Base-by-base conservation (phyloP, 352 stramenopile species). In the Aphanomyces euteiches region DNA sequence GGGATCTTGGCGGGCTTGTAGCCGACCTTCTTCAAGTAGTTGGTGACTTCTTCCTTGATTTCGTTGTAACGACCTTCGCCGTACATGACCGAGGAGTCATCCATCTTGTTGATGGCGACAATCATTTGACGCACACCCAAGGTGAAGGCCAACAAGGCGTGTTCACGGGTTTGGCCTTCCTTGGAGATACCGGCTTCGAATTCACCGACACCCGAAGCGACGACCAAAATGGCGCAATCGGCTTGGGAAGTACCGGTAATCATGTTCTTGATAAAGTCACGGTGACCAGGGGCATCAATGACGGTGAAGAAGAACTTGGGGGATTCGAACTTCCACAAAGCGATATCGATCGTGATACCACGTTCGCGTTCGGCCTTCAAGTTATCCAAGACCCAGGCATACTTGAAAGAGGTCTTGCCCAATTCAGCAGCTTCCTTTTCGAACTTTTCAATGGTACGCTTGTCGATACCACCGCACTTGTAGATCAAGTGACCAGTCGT, bases 261-360 rank as follows among this genome's bases (percentile, higher is more conserved):
- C 97, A 99, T 99, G 83, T 99, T 99, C 92, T 99, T 99, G 81
- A 99, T 99, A 82, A 98, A 99, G 78, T 99, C 96, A 78, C 93
- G 87, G 84, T 99, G 96, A 40, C 96, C 97, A 47, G 97, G 97
- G 48, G 94, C 89, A 88, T 99, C 97, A 80, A 99, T 98, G 66
- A 99, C 87, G 60, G 96, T 99, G 80, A 98, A 99, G 79, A 95
- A 81, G 85, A 93, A 98, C 76, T 98, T 98, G 57, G 88, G 77
- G 34, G 96, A 97, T 83, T 98, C 89, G 82, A 99, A 99, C 80
- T 99, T 99, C 88, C 91, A 98, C 72, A 98, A 76, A 39, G 96
- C 85, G 80, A 98, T 97, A 77, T 99, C 95, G 80, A 99, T 99
- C 63, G 63, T 98, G 78, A 99, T 98, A 84, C 96, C 96, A 77